Conservation (phyloP, 257 asterid species). For the Leonotis leonurus region DNA sequence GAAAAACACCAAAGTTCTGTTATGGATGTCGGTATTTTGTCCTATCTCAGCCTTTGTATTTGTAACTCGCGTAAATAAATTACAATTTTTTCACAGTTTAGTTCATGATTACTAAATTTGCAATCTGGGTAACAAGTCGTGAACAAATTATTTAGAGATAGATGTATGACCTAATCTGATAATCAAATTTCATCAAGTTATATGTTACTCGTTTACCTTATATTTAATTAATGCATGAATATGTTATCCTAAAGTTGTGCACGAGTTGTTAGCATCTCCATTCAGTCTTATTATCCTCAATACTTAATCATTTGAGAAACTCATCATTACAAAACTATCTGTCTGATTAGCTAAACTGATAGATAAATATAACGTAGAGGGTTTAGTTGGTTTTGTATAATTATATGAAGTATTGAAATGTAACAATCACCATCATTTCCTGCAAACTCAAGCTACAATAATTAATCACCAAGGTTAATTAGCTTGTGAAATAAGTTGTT, state of each 20-base stretch:
- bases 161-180: constrained; percentile 5
- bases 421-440: neutral
- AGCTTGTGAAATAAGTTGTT: constrained; percentile 18
- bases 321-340: too few relatives aligned
- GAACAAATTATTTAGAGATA: neutral
- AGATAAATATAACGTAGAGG: too few relatives aligned
- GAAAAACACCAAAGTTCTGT: too few relatives aligned
- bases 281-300: too few relatives aligned
- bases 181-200: constrained; percentile 2
- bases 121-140: neutral
- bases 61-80: neutral
- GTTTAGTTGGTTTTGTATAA: too few relatives aligned
- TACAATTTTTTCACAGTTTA: neutral
- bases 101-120: neutral
- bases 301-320: too few relatives aligned
- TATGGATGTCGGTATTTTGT: too few relatives aligned
- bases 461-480: neutral
- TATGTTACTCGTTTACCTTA: neutral
- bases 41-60: too few relatives aligned
- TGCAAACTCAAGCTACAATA: constrained; percentile 6
- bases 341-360: too few relatives aligned
- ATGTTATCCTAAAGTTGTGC: neutral
- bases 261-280: neutral
- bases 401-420: too few relatives aligned
- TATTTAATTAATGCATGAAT: neutral